Evolutionary conservation across 2,329 filamentous ascomycete species (phyloP), one percentile per base, ranked within the genome.

Genomic region (Byssothecium circinans): DNA sequence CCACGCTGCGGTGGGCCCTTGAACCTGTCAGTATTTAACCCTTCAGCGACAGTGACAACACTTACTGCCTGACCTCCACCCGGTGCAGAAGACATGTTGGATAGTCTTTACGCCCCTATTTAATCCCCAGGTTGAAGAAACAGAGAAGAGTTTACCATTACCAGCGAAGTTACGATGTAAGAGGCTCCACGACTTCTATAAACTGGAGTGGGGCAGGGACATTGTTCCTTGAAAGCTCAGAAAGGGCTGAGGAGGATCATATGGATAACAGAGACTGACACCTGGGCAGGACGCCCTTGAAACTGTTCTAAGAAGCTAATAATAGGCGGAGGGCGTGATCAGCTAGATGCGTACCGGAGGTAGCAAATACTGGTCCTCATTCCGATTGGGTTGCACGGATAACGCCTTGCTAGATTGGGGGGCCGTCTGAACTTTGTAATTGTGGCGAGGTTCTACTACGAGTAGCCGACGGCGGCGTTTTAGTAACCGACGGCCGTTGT

Each of bases 261-360:
- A 53, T 57, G 48, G 41, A 62, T 64, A 60, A 64, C 56, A 58
- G 54, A 45, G 49, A 38, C 52, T 45, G 41, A n/a, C n/a, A n/a
- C n/a, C n/a, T n/a, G n/a, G 38, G 44, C 42, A 54, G 38, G 42
- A 46, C 45, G 46, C 50, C 54, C 51, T 41, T 38, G 50, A 55
- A 45, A 49, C 37, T 23, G 25, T 17, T 19, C 12, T 11, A 11
- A 22, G 27, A 32, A 44, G 25, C 25, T 55, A n/a, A n/a, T 52
- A 50, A 58, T 62, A 41, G 52, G 52, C 45, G 12, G 34, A 38
- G 15, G 8, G 22, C 14, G 17, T 30, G 34, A 47, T 50, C 33
- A 42, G 41, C 34, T 45, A 11, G 23, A 49, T 47, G 36, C 38
- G 43, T 49, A 25, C 23, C 29, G 43, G 14, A 29, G 17, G 33